Base-by-base conservation (phyloP, 2,329 filamentous ascomycete genomes). In the Alternaria postmessia region DNA sequence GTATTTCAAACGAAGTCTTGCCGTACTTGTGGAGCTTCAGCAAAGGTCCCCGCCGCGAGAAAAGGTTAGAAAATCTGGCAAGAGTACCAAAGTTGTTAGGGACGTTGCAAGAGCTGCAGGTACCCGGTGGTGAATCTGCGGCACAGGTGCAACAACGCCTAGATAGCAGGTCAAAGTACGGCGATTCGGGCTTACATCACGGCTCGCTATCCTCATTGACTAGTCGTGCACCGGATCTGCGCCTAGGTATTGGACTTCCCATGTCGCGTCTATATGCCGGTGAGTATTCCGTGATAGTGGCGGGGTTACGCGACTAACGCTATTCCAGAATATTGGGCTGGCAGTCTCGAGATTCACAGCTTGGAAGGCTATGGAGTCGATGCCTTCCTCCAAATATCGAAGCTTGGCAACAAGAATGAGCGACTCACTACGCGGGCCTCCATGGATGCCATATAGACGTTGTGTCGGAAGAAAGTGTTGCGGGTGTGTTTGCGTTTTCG, bases 321-420 rank as follows among this genome's bases (percentile, higher is more conserved):
- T 42, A 5, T 12, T 11, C 2, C 41, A 28, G 94, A 98, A 79
- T 98, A 98, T 79, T 99, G 95, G 95, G 95, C 95, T 3, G 95
- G 95, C 24, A 95, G 88, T 70, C 82, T 99, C 8, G 91, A 97
- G 72, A 79, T 98, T 59, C 94, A 98, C 76, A 97, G 91, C 73
- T 82, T 99, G 7, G 94, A 97, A 75, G 96, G 95, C 0, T 98
- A 97, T 76, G 95, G 95, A 14, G 93, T 96, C 7, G 95, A 99
- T 81, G 94, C 92, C 0, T 99, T 99, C 74, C 81, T 99, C 64
- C 94, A 98, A 76, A 97, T 99, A 61, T 96, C 93, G 5, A 96
- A 96, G 77, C 84, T 99, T 58, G 95, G 95, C 20, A 99, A 99
- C 78, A 97, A 97, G 84, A 97, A 98, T 74, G 95, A 99, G 82